Evolutionary conservation across 257 asterid species (phyloP).

Genomic region (Penstemon eatonii): DNA sequence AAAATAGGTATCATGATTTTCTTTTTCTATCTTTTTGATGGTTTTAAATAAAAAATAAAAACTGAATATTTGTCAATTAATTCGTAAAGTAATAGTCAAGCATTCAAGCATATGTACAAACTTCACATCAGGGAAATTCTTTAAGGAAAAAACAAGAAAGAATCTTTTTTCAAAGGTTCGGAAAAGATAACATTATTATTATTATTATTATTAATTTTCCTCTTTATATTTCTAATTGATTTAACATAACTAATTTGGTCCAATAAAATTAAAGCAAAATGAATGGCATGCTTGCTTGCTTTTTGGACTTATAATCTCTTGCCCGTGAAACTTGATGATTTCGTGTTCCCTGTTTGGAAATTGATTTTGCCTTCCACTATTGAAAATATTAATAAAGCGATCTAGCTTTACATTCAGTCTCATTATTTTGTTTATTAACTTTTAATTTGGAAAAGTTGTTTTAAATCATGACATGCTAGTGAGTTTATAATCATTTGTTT

Average conservation of each 20-base stretch:
- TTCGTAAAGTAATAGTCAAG: too few relatives aligned
- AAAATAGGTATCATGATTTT: too few relatives aligned
- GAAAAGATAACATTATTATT: too few relatives aligned
- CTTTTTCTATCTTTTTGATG: too few relatives aligned
- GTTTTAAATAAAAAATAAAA: too few relatives aligned
- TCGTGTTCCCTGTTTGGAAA: slow-evolving; percentile 31
- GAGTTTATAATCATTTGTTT: slow-evolving; percentile 34
- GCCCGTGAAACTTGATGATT: slow-evolving; percentile 15
- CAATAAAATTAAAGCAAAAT: neutral
- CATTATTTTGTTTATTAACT: slow-evolving; percentile 30
- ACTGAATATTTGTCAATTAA: too few relatives aligned
- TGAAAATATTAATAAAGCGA: slow-evolving; percentile 30
- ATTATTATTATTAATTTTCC: too few relatives aligned
- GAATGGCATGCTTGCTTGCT: slow-evolving; percentile 9
- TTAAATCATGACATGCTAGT: slow-evolving; percentile 35
- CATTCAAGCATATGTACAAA: too few relatives aligned
- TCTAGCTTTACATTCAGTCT: slow-evolving; percentile 7
- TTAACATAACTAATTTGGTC: neutral
- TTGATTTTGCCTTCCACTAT: slow-evolving; percentile 43
- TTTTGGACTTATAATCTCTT: slow-evolving; percentile 13
- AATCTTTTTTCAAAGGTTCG: too few relatives aligned
- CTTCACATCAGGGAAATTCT: too few relatives aligned
- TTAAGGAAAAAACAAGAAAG: too few relatives aligned
- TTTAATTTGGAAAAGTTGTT: slow-evolving; percentile 30
- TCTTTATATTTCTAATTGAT: neutral